Percentiles rank a stretch among this genome's conserved stretches.
These are phyloP conservation scores for Mucor ambiguus DNA, from an alignment of 371 early-diverging fungal species.

Conservation along the genomic window DNA sequence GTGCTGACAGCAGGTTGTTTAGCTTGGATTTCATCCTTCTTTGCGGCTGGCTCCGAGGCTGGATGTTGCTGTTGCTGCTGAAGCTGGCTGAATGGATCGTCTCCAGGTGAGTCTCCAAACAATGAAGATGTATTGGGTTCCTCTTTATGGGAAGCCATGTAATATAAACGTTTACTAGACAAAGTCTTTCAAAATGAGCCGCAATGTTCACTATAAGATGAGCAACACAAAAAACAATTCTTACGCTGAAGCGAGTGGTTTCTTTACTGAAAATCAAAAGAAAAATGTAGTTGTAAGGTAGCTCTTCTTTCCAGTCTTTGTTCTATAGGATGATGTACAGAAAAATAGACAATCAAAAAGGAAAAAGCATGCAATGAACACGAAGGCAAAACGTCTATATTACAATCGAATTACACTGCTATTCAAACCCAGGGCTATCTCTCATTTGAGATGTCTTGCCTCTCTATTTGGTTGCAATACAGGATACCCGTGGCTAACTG, in stretches of 20 bases:
- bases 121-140: slow-evolving; percentile 19
- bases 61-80: slow-evolving; percentile 8
- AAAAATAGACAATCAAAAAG: not conserved
- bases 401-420: not conserved
- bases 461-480: not conserved
- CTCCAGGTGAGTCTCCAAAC: slow-evolving; percentile 17
- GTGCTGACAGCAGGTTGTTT: slow-evolving; percentile 4
- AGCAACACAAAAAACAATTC: not conserved
- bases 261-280: not conserved
- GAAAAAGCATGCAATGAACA: not conserved
- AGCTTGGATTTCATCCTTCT: not conserved
- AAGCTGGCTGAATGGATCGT: slow-evolving; percentile 22
- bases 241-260: not conserved
- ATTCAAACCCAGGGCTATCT: not conserved
- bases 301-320: not conserved
- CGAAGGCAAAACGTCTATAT: not conserved
- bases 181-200: not conserved
- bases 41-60: not conserved
- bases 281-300: not conserved
- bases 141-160: slow-evolving; percentile 25
- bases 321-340: not conserved
- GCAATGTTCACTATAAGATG: not conserved
- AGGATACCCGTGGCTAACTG: not conserved
- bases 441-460: not conserved
- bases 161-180: not conserved